phyloP scores from a whole-genome alignment of 192 early-diverging fungal species.

The Linnemannia schmuckeri region DNA sequence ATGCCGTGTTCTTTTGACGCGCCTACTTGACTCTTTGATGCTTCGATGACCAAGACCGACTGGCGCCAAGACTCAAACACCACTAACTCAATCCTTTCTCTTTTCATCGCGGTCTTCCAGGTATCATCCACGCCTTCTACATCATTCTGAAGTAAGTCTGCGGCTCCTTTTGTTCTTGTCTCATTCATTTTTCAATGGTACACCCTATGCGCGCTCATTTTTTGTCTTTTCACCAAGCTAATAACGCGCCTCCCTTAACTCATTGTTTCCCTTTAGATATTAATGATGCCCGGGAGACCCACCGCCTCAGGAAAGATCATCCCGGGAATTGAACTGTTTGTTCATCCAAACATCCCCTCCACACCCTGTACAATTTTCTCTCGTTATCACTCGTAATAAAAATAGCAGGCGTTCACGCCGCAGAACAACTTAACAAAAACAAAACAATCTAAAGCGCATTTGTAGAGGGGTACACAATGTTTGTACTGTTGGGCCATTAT shows the following conservation, averaged over 20 bases:
- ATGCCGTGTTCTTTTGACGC: constrained; percentile 8
- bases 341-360: neutral
- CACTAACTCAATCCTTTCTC: neutral
- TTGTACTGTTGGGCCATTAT: neutral
- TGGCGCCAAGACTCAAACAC: neutral
- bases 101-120: constrained; percentile 2
- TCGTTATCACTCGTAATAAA: neutral
- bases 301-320: neutral
- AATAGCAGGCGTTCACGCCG: neutral
- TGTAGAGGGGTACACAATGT: neutral
- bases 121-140: constrained; percentile 59
- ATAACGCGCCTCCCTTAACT: neutral
- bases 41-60: neutral
- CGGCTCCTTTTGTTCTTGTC: neutral
- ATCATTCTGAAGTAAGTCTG: constrained; percentile 51
- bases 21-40: neutral
- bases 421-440: neutral
- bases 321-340: neutral
- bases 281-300: neutral
- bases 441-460: neutral
- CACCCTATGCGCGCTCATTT: neutral
- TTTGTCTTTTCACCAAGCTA: neutral
- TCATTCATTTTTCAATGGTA: neutral
- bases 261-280: neutral
- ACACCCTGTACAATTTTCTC: constrained; percentile 8